Base-by-base conservation (phyloP, 2,329 filamentous ascomycete genomes). In the Sclerotinia subarctica region DNA sequence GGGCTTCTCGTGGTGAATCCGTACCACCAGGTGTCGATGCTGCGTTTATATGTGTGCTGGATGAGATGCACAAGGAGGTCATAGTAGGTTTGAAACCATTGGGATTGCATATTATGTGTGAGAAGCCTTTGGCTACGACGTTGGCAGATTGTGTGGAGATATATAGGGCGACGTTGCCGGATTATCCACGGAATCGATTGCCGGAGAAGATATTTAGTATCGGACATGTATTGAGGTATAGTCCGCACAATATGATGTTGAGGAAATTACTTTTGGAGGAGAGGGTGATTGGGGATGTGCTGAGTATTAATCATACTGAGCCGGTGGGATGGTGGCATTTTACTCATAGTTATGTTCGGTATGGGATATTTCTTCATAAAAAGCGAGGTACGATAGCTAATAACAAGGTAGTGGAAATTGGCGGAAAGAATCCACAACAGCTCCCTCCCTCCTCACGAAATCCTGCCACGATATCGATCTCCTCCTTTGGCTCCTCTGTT, bases 241-340 rank as follows among this genome's bases (percentile, higher is more conserved):
- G 90, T 74, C 94, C 94, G 13, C 94, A 97, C 78, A 98, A 98
- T 77, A 90, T 93, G 78, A 81, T 94, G 67, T 83, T 99, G 38
- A 88, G 93, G 62, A 88, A 90, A 76, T 81, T 98, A 21, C 83
- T 98, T 6, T 84, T 93, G 1, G 84, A 90, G 71, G 87, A 96
- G 64, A 84, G 85, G 17, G 86, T 89, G 17, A 90, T 99, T 75
- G 95, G 95, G 8, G 91, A 97, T 66, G 83, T 97, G 42, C 82
- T 96, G 64, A 94, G 91, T 51, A 84, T 97, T 51, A 91, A 96
- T 71, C 95, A 98, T 79, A 95, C 92, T 0, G 95, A 98, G 78
- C 95, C 95, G 0, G 90, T 99, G 0, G 95, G 95, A 0, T 96
- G 91, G 89, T 98, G 93, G 92, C 95, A 98, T 78, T 98, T 96